Conservation (phyloP, 371 early-diverging fungal species). For the Quaeritorhiza haematococci region DNA sequence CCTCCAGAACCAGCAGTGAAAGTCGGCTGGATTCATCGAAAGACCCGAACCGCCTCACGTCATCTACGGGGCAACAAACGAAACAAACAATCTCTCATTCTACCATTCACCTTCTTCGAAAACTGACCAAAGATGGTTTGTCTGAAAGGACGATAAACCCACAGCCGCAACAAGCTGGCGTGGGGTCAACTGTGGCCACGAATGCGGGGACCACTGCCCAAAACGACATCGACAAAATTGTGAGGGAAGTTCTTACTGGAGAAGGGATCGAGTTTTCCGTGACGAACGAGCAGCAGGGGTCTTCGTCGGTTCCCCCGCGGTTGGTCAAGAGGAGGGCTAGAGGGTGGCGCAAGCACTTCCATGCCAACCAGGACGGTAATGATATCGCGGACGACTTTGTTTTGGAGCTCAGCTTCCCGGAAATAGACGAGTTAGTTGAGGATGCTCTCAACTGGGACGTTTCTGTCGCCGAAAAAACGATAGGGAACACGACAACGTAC, state of each 20-base stretch:
- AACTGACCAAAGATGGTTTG: conserved; percentile 23
- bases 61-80: background rate
- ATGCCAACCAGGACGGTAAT: too few species aligned
- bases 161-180: too few species aligned
- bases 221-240: too few species aligned
- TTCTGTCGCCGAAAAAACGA: too few species aligned
- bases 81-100: conserved; percentile 23
- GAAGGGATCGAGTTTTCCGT: too few species aligned
- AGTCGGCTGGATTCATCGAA: background rate
- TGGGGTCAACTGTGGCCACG: too few species aligned
- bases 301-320: background rate
- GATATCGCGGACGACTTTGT: background rate
- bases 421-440: background rate
- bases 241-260: too few species aligned
- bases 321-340: background rate
- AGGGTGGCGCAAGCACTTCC: too few species aligned
- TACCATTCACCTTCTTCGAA: conserved; percentile 26
- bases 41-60: background rate
- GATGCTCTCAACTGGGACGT: background rate
- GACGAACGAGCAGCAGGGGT: too few species aligned
- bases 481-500: too few species aligned
- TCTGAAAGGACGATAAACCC: too few species aligned
- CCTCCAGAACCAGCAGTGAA: background rate
- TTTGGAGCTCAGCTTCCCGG: background rate
- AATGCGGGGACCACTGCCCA: too few species aligned